These are phyloP conservation scores for Ophiostoma pallidulum DNA, from an alignment of 2,329 filamentous ascomycete species.

Conservation along the genomic window DNA sequence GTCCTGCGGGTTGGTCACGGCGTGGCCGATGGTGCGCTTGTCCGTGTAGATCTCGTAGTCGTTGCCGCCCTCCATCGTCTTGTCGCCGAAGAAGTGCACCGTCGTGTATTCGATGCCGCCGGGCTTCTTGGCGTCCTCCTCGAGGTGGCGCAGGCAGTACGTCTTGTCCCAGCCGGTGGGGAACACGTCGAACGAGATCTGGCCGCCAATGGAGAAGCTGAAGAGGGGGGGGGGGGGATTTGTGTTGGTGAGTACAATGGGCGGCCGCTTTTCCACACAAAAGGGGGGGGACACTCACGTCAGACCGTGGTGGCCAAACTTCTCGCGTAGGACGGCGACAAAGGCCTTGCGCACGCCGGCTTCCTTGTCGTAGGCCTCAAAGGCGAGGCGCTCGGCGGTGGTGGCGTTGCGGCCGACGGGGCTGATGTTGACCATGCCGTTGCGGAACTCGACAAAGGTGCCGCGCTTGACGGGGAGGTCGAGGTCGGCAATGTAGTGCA, in stretches of 20 bases:
- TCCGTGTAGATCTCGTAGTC: slow-evolving; percentile 92
- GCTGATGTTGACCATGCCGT: slow-evolving; percentile 83
- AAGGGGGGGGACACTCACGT: slow-evolving; percentile 49
- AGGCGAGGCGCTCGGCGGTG: slow-evolving; percentile 69
- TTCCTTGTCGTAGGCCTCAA: slow-evolving; percentile 68
- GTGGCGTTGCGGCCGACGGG: slow-evolving; percentile 82
- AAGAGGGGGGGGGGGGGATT: neutral
- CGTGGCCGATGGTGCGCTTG: slow-evolving; percentile 71
- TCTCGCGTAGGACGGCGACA: slow-evolving; percentile 65
- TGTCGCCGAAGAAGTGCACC: slow-evolving; percentile 98
- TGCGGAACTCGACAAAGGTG: slow-evolving; percentile 81
- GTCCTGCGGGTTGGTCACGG: slow-evolving; percentile 72
- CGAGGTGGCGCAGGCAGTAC: slow-evolving; percentile 83
- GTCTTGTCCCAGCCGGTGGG: slow-evolving; percentile 97
- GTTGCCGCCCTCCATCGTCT: slow-evolving; percentile 83
- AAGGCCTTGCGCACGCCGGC: slow-evolving; percentile 69
- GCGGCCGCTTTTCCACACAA: neutral
- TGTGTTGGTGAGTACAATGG: neutral
- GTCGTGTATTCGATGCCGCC: slow-evolving; percentile 70
- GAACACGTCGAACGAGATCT: slow-evolving; percentile 98
- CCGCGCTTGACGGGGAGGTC: slow-evolving; percentile 76
- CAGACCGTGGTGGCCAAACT: slow-evolving; percentile 74
- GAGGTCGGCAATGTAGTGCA: slow-evolving; percentile 77
- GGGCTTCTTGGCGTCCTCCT: slow-evolving; percentile 62
- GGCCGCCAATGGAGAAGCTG: slow-evolving; percentile 79